phyloP scores from a whole-genome alignment of 495 filamentous ascomycete species.

The Hypoxylon crocopeplum region DNA sequence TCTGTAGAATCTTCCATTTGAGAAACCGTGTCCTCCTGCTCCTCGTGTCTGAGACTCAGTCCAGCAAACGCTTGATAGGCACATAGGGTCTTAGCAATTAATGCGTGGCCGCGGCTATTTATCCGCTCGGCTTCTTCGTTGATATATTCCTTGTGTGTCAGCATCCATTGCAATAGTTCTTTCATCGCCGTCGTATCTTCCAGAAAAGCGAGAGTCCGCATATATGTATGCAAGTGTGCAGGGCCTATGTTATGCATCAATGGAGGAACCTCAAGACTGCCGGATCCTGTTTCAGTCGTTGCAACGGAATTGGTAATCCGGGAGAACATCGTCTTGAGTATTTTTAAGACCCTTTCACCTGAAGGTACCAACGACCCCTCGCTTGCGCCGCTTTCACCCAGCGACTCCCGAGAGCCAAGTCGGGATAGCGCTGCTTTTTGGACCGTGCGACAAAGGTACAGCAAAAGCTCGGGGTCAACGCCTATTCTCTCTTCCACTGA shows the following conservation, averaged over 20 bases:
- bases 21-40: constrained; percentile 31
- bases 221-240: constrained; percentile 45
- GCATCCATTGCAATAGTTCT: constrained; percentile 47
- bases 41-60: constrained; percentile 26
- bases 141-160: constrained; percentile 32
- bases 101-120: constrained; percentile 32
- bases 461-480: constrained; percentile 32
- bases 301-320: constrained; percentile 8
- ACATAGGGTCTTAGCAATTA: constrained; percentile 41
- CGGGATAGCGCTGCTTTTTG: constrained; percentile 30
- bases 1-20: constrained; percentile 26
- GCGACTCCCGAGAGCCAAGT: constrained; percentile 1
- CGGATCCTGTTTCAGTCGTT: background rate
- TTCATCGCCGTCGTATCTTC: constrained; percentile 45
- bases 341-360: background rate
- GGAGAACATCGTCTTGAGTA: constrained; percentile 22
- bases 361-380: constrained; percentile 3
- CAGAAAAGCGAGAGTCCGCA: constrained; percentile 46
- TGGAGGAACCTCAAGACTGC: background rate
- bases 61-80: constrained; percentile 44
- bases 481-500: constrained; percentile 13
- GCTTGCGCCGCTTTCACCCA: background rate
- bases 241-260: constrained; percentile 38
- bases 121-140: constrained; percentile 44
- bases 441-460: constrained; percentile 33